These are phyloP conservation scores for Malassezia japonica DNA, from an alignment of 1,284 basidiomycete species.

Conservation along the genomic window DNA sequence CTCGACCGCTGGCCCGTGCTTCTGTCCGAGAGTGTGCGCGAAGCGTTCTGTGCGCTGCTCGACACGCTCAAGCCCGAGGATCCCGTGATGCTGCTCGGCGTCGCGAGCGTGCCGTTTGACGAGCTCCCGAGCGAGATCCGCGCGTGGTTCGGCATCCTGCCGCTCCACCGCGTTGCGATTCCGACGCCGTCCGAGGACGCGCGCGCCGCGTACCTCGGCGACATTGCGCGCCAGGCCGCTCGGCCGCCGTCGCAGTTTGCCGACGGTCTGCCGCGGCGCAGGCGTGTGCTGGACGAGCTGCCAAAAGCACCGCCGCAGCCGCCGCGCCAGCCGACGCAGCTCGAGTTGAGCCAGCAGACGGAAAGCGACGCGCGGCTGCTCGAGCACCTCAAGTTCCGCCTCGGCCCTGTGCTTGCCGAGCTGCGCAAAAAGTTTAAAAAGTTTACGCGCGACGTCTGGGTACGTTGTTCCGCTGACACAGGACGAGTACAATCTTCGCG, in stretches of 20 bases:
- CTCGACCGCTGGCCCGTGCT: slow-evolving; percentile 75
- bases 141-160: slow-evolving; percentile 75
- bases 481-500: slow-evolving; percentile 47
- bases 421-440: slow-evolving; percentile 86
- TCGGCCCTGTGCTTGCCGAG: slow-evolving; percentile 77
- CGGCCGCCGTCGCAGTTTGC: slow-evolving; percentile 75
- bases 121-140: slow-evolving; percentile 73
- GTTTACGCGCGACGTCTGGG: slow-evolving; percentile 68
- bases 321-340: slow-evolving; percentile 68
- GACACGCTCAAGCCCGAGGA: slow-evolving; percentile 82
- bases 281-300: slow-evolving; percentile 73
- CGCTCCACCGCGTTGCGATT: slow-evolving; percentile 66
- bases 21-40: slow-evolving; percentile 70
- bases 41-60: slow-evolving; percentile 78
- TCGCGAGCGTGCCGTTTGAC: slow-evolving; percentile 67
- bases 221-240: slow-evolving; percentile 45
- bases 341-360: slow-evolving; percentile 71
- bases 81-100: slow-evolving; percentile 77
- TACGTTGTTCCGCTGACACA: slow-evolving; percentile 3
- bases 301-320: slow-evolving; percentile 81
- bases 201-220: slow-evolving; percentile 68
- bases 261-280: slow-evolving; percentile 74
- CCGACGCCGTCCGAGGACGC: slow-evolving; percentile 50
- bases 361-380: slow-evolving; percentile 71
- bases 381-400: slow-evolving; percentile 72